A percentile compares a stretch with the other conserved stretches of the same genome.
Evolutionary conservation across 2,329 filamentous ascomycete species (phyloP).

Genomic region (Botrytis elliptica): DNA sequence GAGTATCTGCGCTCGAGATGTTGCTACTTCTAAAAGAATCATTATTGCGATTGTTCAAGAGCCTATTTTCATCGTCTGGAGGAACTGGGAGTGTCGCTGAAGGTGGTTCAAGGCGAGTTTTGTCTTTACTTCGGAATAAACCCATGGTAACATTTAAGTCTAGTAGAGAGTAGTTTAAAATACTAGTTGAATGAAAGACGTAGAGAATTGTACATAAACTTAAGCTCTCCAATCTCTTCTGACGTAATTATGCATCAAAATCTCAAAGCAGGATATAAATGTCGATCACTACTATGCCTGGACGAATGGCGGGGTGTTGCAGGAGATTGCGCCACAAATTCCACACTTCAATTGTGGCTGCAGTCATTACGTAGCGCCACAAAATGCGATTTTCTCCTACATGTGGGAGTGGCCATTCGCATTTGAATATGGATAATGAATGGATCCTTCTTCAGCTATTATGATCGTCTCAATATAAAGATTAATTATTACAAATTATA

Average conservation of each 20-base stretch:
- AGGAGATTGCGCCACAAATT: slow-evolving; percentile 7
- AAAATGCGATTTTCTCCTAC: neutral
- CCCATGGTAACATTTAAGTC: slow-evolving; percentile 16
- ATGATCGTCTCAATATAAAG: neutral
- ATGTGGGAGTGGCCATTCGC: neutral
- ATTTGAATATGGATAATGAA: neutral
- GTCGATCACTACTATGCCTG: slow-evolving; percentile 1
- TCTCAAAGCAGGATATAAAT: neutral
- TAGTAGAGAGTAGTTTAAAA: neutral
- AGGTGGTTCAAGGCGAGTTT: neutral
- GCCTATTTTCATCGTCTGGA: neutral
- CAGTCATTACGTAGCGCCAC: neutral
- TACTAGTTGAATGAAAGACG: neutral
- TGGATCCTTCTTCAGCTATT: neutral
- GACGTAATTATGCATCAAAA: slow-evolving; percentile 13
- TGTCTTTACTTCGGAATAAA: slow-evolving; percentile 18
- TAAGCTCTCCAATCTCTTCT: neutral
- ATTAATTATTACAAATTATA: neutral
- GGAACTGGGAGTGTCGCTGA: neutral
- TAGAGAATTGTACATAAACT: neutral
- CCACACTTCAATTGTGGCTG: neutral
- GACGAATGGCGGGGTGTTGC: neutral
- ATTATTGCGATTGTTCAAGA: slow-evolving; percentile 11
- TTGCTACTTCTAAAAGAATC: slow-evolving; percentile 22
- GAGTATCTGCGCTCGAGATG: slow-evolving; percentile 21